Base-by-base conservation (phyloP, 177 flowering plant genomes). In the Vitis hybrid region DNA sequence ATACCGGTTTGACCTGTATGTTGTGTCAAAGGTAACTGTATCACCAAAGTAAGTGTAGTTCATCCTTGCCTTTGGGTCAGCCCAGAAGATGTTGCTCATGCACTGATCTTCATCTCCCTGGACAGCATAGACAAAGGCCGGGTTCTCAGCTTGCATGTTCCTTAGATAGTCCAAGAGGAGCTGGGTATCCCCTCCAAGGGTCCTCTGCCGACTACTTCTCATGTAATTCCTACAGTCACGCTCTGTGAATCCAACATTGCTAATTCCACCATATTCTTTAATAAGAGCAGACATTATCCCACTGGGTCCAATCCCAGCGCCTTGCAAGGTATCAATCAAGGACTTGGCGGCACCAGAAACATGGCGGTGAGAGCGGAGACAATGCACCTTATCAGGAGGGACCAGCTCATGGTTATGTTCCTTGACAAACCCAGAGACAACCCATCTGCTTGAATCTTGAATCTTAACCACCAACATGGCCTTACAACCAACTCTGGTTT, bases 21-120 rank as follows among this genome's bases (percentile, higher is more conserved):
- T 72, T 14, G 80, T 74, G 69, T 79, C 79, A 56, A 81, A 76
- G 15, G 70, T 72, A 56, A 79, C 79, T 6, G 73, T 72, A 34
- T 79, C 84, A 45, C 84, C 81, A 63, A 81, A 81, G 69, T 74
- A 79, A 21, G 68, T 74, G 57, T 79, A 79, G 8, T 74, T 72
- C 45, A 60, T 74, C 60, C 78, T 76, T 1, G 84, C 66, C 60
- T 75, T 69, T 11, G 77, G 71, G 68, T 79, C 84, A 51, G 66
- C 78, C 84, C 82, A 81, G 62, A 81, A 79, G 50, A 81, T 64
- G 70, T 78, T 76, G 34, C 70, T 61, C 70, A 76, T 56, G 51
- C 52, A 67, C 48, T 72, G 73, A 56, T 76, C 78, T 8, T 64
- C 82, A 67, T 76, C 82, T 14, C 72, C 74, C 60, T 77, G 80